Base-by-base conservation (phyloP, 2,329 filamentous ascomycete genomes). In the Clarireedia hainanense region DNA sequence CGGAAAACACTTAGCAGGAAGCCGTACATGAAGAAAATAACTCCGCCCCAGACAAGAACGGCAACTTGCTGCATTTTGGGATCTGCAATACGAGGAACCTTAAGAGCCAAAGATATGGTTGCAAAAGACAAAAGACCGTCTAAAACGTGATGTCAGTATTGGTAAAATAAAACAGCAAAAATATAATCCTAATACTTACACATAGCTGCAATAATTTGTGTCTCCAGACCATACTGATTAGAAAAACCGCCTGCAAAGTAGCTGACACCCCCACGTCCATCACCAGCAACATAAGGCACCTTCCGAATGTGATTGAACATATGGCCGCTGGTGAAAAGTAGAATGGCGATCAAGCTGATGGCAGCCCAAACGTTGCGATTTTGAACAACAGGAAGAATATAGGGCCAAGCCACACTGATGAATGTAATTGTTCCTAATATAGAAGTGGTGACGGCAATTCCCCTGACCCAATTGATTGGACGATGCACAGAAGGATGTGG, bases 261-360 rank as follows among this genome's bases (percentile, higher is more conserved):
- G 68, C 75, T 88, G 60, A 99, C 82, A 5, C 91, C 91, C 17
- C 94, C 94, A 54, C 81, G 84, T 24, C 90, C 89, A 69, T 97
- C 85, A 43, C 87, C 88, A 43, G 84, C 79, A 34, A 97, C 90
- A 66, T 99, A 99, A 2, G 94, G 94, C 2, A 95, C 89, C 71
- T 94, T 92, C 65, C 95, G 84, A 68, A 99, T 99, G 69, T 96
- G 91, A 73, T 97, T 99, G 80, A 95, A 99, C 95, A 99, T 99
- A 74, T 97, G 91, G 40, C 94, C 95, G 65, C 88, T 94, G 47
- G 88, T 96, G 74, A 97, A 99, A 57, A 96, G 78, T 43, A 99
- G 80, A 60, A 99, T 91, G 14, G 85, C 79, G 66, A 97, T 91
- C 63, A 99, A 76, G 72, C 88, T 95, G 66, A 95, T 73, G 23